A percentile compares a stretch with the other conserved stretches of the same genome.
These are phyloP conservation scores for Pythium diclinum DNA, from an alignment of 352 stramenopile species.

Conservation along the genomic window DNA sequence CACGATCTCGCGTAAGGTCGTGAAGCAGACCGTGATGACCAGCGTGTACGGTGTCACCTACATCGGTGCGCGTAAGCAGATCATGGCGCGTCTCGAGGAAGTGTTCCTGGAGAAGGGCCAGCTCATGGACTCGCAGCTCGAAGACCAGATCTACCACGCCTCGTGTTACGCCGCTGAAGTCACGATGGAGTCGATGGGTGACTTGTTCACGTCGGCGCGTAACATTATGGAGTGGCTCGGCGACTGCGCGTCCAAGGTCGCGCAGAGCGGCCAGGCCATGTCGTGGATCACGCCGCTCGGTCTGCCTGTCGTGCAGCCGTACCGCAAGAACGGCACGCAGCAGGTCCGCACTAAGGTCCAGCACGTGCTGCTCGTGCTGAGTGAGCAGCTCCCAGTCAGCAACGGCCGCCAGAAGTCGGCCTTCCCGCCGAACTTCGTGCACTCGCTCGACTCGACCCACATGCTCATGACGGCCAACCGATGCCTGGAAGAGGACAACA, in stretches of 20 bases:
- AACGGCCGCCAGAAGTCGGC: conserved; percentile 91
- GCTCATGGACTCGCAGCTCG: conserved; percentile 71
- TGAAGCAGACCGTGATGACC: conserved; percentile 99
- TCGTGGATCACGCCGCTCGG: conserved; percentile 98
- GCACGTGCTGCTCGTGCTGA: conserved; percentile 85
- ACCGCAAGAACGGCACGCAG: conserved; percentile 84
- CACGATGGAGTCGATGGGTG: conserved; percentile 96
- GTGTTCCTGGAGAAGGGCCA: conserved; percentile 76
- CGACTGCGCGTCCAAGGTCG: conserved; percentile 69
- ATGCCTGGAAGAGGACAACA: conserved; percentile 90
- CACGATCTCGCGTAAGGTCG: conserved; percentile 92
- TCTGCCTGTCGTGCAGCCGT: conserved; percentile 98
- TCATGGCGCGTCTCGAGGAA: conserved; percentile 95
- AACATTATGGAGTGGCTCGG: conserved; percentile 94
- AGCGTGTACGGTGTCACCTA: conserved; percentile 99
- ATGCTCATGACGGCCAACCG: conserved; percentile 98
- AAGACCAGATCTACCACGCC: conserved; percentile 86
- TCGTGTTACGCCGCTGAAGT: conserved; percentile 92
- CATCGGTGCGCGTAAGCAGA: conserved; percentile 98
- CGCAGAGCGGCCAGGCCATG: conserved; percentile 91
- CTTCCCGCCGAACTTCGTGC: conserved; percentile 99
- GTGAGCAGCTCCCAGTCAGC: conserved; percentile 57
- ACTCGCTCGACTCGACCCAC: conserved; percentile 99
- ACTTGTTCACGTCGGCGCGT: conserved; percentile 94
- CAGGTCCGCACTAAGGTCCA: conserved; percentile 86